A percentile compares a stretch with the other conserved stretches of the same genome.
Evolutionary conservation across 2,329 filamentous ascomycete genomes (phyloP).

Genomic region (Aspergillus fijiensis): DNA sequence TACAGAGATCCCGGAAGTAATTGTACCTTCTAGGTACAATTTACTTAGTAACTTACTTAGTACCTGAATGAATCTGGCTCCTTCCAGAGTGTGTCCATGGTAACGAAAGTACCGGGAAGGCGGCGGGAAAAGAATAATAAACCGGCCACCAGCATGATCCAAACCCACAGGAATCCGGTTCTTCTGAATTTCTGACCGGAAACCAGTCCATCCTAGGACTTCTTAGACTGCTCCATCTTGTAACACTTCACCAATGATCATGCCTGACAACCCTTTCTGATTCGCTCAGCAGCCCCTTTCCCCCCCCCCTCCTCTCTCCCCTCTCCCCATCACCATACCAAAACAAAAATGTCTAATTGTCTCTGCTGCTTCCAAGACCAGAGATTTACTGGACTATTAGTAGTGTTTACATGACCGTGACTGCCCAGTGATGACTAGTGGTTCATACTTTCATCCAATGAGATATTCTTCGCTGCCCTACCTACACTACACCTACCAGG

Average conservation of each 20-base stretch:
- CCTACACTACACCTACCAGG: not conserved
- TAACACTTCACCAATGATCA: slow-evolving; percentile 18
- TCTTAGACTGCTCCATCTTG: slow-evolving; percentile 15
- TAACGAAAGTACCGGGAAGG: slow-evolving; percentile 4
- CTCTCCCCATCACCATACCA: not conserved
- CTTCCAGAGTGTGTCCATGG: not conserved
- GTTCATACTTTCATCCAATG: not conserved
- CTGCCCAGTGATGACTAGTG: not conserved
- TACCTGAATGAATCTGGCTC: not conserved
- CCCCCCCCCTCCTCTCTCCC: not conserved
- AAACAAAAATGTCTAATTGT: not conserved
- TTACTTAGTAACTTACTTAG: not conserved
- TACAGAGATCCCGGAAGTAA: not conserved
- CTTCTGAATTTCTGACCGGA: slow-evolving; percentile 10
- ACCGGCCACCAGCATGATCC: not conserved
- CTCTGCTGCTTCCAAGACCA: not conserved
- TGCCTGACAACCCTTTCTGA: slow-evolving; percentile 4
- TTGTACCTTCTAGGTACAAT: too few species aligned
- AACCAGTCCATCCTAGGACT: slow-evolving; percentile 12
- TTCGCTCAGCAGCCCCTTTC: slow-evolving; percentile 5
- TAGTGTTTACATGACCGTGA: too few species aligned
- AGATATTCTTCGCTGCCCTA: not conserved
- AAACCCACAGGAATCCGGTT: slow-evolving; percentile 8
- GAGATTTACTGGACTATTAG: not conserved
- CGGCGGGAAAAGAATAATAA: slow-evolving; percentile 5